Conservation (phyloP, 306 rosid genomes). For the Urtica urens region DNA sequence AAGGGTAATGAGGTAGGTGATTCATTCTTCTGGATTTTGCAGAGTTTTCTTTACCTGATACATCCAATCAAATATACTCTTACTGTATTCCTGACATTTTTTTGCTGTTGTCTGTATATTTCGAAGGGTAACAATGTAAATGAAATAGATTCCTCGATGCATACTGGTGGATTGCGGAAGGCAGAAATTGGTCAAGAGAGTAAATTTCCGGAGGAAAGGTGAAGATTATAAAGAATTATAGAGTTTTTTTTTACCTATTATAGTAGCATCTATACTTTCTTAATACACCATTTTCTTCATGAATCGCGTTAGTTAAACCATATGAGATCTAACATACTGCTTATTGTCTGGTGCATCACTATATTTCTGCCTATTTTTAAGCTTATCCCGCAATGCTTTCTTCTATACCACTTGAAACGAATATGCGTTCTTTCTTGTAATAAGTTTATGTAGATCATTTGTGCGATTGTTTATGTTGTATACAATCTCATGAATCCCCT, state of each 20-base stretch:
- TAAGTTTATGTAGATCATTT: too few species aligned
- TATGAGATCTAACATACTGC: background rate
- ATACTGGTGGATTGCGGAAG: constrained; percentile 16
- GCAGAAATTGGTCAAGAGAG: constrained; percentile 30
- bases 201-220: constrained; percentile 72
- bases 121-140: constrained; percentile 33
- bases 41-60: constrained; percentile 3
- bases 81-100: constrained; percentile 3
- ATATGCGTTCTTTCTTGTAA: too few species aligned
- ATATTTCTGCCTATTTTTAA: constrained; percentile 1
- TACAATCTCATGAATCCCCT: too few species aligned
- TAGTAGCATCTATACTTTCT: background rate
- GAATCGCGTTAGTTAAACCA: background rate
- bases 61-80: background rate
- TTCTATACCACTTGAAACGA: too few species aligned
- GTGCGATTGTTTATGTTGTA: too few species aligned
- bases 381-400: too few species aligned
- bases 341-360: background rate
- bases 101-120: too few species aligned
- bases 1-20: constrained; percentile 34
- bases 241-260: background rate
- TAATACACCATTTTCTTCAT: background rate
- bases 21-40: constrained; percentile 7
- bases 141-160: constrained; percentile 16
- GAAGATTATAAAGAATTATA: background rate